These are phyloP conservation scores for Penicillium longicatenatum DNA, from an alignment of 495 filamentous ascomycete species.

Conservation along the genomic window DNA sequence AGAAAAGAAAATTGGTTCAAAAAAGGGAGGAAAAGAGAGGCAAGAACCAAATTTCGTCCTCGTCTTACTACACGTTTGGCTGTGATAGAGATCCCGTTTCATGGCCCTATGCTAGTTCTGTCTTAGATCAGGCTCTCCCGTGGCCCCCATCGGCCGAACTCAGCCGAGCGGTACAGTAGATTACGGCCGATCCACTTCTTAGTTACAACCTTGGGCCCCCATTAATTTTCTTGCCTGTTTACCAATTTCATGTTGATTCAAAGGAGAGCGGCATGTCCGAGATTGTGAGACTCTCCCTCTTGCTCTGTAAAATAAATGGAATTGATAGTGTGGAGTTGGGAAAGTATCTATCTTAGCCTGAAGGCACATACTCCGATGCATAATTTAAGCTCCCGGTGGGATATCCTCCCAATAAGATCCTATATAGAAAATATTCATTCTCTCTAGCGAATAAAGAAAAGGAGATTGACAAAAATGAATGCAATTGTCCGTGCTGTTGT, in stretches of 20 bases:
- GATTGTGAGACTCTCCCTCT: background rate
- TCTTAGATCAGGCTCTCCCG: constrained; percentile 3
- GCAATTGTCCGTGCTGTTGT: constrained; percentile 9
- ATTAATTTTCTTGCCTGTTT: background rate
- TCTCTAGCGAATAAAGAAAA: background rate
- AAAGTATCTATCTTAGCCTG: no score
- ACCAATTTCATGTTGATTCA: background rate
- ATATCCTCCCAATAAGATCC: background rate
- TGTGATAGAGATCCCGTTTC: background rate
- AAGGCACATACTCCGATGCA: background rate
- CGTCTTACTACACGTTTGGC: background rate
- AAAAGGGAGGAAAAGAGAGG: background rate
- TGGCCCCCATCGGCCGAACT: constrained; percentile 5
- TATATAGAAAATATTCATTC: background rate
- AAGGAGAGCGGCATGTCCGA: background rate
- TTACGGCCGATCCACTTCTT: background rate
- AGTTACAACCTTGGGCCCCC: background rate
- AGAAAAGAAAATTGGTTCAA: background rate
- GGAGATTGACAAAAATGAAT: background rate
- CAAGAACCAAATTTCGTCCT: background rate
- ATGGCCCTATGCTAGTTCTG: background rate
- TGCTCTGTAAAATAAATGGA: no score
- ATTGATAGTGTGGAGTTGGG: no score
- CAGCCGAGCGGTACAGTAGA: constrained; percentile 8
- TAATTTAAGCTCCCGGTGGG: background rate